These are phyloP conservation scores for Solanum pennellii DNA, from an alignment of 257 asterid genomes.

Conservation along the genomic window DNA sequence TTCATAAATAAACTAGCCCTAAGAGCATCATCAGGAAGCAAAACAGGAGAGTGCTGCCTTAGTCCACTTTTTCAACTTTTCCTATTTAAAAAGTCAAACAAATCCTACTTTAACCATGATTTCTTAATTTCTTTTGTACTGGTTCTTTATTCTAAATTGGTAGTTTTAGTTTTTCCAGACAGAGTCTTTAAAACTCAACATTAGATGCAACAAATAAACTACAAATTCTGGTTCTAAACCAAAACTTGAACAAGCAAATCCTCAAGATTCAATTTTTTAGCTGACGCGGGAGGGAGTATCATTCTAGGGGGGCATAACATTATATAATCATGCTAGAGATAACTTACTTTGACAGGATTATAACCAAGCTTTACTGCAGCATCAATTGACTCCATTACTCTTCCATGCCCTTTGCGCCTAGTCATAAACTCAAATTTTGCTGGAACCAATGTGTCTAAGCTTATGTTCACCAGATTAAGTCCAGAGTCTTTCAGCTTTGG, in stretches of 20 bases:
- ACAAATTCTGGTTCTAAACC: neutral
- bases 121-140: neutral
- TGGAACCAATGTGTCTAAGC: slow-evolving; percentile 89
- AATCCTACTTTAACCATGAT: neutral
- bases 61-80: neutral
- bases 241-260: neutral
- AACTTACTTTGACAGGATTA: slow-evolving; percentile 77
- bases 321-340: neutral
- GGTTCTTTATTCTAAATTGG: neutral
- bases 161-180: neutral
- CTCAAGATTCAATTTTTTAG: neutral
- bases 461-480: slow-evolving; percentile 68
- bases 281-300: neutral
- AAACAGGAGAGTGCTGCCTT: neutral
- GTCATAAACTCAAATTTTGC: slow-evolving; percentile 93
- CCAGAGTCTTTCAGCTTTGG: slow-evolving; percentile 74
- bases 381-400: slow-evolving; percentile 75
- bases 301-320: neutral
- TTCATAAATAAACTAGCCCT: neutral
- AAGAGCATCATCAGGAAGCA: neutral
- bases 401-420: slow-evolving; percentile 84
- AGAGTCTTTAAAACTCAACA: neutral
- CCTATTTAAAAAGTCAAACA: neutral
- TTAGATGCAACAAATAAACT: neutral
- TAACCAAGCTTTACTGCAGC: slow-evolving; percentile 72